These are phyloP conservation scores for Aspergillus olivimuriae DNA, from an alignment of 495 filamentous ascomycete genomes.

Conservation along the genomic window DNA sequence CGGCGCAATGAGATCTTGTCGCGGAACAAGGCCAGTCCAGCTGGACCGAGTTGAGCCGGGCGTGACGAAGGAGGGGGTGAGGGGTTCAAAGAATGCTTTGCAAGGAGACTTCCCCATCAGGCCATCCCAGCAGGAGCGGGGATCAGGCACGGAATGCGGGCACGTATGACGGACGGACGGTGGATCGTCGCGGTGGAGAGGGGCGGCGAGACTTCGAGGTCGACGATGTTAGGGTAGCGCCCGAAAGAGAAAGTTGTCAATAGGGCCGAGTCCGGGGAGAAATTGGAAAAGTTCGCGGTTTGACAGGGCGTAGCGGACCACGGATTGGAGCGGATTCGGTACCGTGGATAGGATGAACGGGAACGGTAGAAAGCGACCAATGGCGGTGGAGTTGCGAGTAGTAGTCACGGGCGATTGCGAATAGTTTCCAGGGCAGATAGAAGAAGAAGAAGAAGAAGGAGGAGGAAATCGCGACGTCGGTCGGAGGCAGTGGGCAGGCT, in stretches of 20 bases:
- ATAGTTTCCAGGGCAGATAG: too few species aligned
- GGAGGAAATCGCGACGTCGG: not conserved
- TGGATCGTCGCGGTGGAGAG: too few species aligned
- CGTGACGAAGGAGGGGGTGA: constrained; percentile 9
- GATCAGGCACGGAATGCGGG: not conserved
- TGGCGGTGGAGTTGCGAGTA: not conserved
- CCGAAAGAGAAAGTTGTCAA: constrained; percentile 38
- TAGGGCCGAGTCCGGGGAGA: constrained; percentile 14
- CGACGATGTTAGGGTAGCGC: too few species aligned
- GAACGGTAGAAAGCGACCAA: too few species aligned
- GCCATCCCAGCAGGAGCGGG: constrained; percentile 28
- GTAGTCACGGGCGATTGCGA: too few species aligned
- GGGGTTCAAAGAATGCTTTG: constrained; percentile 5
- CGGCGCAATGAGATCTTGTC: constrained; percentile 15
- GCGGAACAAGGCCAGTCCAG: constrained; percentile 35
- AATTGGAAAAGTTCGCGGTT: not conserved
- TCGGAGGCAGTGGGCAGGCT: too few species aligned
- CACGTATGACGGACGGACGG: too few species aligned
- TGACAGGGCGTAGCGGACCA: not conserved
- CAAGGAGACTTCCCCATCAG: constrained; percentile 18
- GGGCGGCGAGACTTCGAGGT: not conserved
- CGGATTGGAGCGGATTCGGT: constrained; percentile 9
- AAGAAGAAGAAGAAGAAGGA: constrained; percentile 1
- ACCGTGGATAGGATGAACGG: constrained; percentile 10
- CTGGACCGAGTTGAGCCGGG: constrained; percentile 31